Evolutionary conservation across 352 stramenopile genomes (phyloP).

Genomic region (Pythium aquatile): DNA sequence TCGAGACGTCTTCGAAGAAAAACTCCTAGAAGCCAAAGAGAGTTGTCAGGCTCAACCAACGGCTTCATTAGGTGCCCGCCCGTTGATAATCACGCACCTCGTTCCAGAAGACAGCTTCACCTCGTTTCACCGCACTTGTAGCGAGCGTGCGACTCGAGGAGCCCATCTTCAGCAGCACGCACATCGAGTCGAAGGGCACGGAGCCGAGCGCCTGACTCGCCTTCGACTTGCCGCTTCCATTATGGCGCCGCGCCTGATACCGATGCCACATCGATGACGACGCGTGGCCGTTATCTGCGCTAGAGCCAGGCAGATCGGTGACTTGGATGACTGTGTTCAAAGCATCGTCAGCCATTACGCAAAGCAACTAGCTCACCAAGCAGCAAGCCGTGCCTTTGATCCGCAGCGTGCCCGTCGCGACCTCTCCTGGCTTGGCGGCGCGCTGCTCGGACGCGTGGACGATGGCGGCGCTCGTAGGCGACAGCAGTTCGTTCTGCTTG

Average conservation of each 20-base stretch:
- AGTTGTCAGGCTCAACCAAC: neutral
- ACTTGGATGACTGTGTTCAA: constrained; percentile 25
- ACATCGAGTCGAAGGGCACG: constrained; percentile 36
- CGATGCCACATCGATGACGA: constrained; percentile 30
- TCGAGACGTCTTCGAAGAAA: constrained; percentile 59
- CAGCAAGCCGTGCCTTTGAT: constrained; percentile 41
- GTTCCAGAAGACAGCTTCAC: constrained; percentile 47
- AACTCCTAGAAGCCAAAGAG: constrained; percentile 53
- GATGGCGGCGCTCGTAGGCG: constrained; percentile 46
- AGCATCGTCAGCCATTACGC: neutral
- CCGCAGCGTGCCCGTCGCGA: constrained; percentile 46
- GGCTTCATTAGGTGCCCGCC: no score
- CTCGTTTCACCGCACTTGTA: constrained; percentile 44
- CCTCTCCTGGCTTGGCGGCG: constrained; percentile 42
- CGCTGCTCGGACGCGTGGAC: constrained; percentile 51
- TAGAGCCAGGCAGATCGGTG: constrained; percentile 27
- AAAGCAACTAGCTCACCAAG: no score
- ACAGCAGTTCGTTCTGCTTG: constrained; percentile 38
- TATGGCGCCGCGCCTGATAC: constrained; percentile 40
- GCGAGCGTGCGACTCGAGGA: constrained; percentile 33
- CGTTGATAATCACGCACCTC: constrained; percentile 10
- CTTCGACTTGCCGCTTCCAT: constrained; percentile 26
- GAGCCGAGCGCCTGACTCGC: constrained; percentile 5
- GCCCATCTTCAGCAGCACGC: constrained; percentile 42
- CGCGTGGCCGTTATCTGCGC: constrained; percentile 21